Evolutionary conservation across 1,284 basidiomycete genomes (phyloP), one percentile per base, ranked within the genome.

Genomic region (Stereum hirsutum): DNA sequence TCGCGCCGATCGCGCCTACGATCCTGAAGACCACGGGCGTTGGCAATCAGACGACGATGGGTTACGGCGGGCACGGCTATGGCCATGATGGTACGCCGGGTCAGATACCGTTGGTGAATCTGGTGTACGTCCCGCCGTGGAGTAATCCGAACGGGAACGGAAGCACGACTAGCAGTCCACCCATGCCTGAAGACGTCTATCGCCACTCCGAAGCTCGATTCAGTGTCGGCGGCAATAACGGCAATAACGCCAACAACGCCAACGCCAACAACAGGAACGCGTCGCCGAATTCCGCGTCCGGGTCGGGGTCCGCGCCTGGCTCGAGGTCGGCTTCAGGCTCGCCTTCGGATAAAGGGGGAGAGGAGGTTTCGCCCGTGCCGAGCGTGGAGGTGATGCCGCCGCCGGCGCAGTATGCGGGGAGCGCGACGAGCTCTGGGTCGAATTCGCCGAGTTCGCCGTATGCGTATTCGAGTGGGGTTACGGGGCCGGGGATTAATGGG

Each of bases 1-100:
- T 98, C 50, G 93, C 92, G 11, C 87, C 91, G 37, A 94, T 99
- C 50, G 87, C 93, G 0, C 95, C 95, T 1, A 94, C 95, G 1
- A 76, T 89, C 36, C 73, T 99, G 53, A 99, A 98, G 70, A 90
- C 88, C 20, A 73, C 70, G 0, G 72, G 69, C 23, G 61, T 70
- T 3, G 72, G 68, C 7, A 70, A 75, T 43, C 65, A 70, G 35
- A 53, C 54, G 26, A 48, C 42, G 4, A 39, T 44, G 32, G 30
- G 34, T 20, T 50, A 52, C 26, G 39, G 58, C 24, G 44, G 58
- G 17, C 62, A 66, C 20, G 47, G 47, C 23, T 41, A 31, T 49
- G 62, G 57, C 25, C 45, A 24, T 32, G 41, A n/a, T n/a, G n/a
- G n/a, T n/a, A 36, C 6, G 34, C 47, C 4, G 39, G 44, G 8